These are phyloP conservation scores for Candida mesenterica DNA, from an alignment of 1,139 yeast species.

Conservation along the genomic window DNA sequence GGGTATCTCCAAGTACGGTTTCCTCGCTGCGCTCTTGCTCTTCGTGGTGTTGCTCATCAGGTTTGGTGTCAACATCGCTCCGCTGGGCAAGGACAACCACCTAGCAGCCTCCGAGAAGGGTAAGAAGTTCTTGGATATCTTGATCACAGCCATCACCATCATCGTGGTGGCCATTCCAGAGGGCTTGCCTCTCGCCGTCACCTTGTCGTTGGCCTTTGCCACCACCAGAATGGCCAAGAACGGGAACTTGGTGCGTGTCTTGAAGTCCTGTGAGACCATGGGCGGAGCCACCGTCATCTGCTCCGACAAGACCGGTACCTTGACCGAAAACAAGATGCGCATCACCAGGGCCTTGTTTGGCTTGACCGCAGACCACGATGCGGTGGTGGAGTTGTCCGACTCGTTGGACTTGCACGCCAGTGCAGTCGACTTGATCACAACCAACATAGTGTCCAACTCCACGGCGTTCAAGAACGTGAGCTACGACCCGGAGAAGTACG, in stretches of 20 bases:
- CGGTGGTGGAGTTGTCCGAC: constrained; percentile 6
- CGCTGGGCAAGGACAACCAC: constrained; percentile 44
- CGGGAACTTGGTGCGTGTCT: constrained; percentile 90
- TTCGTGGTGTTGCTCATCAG: constrained; percentile 78
- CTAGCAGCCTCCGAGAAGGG: constrained; percentile 74
- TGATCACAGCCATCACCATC: constrained; percentile 88
- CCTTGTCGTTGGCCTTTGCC: constrained; percentile 94
- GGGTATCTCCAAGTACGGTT: constrained; percentile 91
- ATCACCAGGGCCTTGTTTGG: constrained; percentile 78
- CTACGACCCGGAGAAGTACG: constrained; percentile 37
- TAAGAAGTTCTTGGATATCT: constrained; percentile 74
- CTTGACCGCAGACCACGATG: constrained; percentile 10
- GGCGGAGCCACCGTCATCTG: constrained; percentile 98
- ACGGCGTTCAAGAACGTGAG: constrained; percentile 79
- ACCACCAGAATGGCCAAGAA: constrained; percentile 97
- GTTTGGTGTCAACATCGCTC: constrained; percentile 65
- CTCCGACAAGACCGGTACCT: constrained; percentile 96
- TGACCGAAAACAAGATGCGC: constrained; percentile 90
- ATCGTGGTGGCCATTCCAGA: constrained; percentile 98
- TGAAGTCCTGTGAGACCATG: constrained; percentile 96
- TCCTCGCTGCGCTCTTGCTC: constrained; percentile 74
- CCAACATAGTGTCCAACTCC: constrained; percentile 75
- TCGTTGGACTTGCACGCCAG: neutral
- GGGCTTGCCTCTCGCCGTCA: constrained; percentile 95
- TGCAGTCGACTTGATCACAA: constrained; percentile 12